Percentiles rank a stretch among this genome's conserved stretches.
These are phyloP conservation scores for Pseudozyma tsukubaensis DNA, from an alignment of 1,284 basidiomycete species.

Conservation along the genomic window DNA sequence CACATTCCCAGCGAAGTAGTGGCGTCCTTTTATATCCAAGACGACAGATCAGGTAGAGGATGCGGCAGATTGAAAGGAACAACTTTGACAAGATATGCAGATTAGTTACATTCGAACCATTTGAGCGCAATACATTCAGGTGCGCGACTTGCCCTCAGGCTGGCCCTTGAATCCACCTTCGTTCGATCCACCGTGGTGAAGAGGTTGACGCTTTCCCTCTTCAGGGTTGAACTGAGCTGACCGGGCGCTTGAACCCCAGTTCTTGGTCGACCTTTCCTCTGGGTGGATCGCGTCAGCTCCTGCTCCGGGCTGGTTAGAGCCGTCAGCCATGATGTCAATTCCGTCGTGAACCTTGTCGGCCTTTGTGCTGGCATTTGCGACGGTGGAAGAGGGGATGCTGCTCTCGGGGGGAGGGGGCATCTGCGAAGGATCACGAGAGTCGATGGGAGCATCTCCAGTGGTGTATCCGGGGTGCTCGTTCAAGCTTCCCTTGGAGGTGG, in stretches of 20 bases:
- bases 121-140: no score
- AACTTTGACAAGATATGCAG: no score
- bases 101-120: no score
- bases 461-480: slow-evolving; percentile 51
- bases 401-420: slow-evolving; percentile 36
- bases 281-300: slow-evolving; percentile 49
- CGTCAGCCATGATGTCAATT: slow-evolving; percentile 50
- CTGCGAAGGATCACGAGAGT: slow-evolving; percentile 34
- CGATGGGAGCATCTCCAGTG: slow-evolving; percentile 47
- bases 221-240: slow-evolving; percentile 52
- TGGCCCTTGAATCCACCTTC: slow-evolving; percentile 52
- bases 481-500: slow-evolving; percentile 27
- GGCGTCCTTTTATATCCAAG: no score
- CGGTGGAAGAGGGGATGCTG: slow-evolving; percentile 16
- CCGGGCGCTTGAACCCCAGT: slow-evolving; percentile 48
- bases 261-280: slow-evolving; percentile 41
- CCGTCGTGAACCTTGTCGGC: slow-evolving; percentile 33
- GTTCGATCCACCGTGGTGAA: slow-evolving; percentile 51
- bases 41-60: no score
- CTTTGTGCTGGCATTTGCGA: slow-evolving; percentile 39
- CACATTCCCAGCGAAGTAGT: no score
- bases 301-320: slow-evolving; percentile 34
- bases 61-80: no score
- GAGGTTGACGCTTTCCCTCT: slow-evolving; percentile 50
- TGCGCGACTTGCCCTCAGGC: slow-evolving; percentile 31